A percentile compares a stretch with the other conserved stretches of the same genome.
Evolutionary conservation across 164 flowering plant species (phyloP).

Genomic region (Berberis vulgaris): DNA sequence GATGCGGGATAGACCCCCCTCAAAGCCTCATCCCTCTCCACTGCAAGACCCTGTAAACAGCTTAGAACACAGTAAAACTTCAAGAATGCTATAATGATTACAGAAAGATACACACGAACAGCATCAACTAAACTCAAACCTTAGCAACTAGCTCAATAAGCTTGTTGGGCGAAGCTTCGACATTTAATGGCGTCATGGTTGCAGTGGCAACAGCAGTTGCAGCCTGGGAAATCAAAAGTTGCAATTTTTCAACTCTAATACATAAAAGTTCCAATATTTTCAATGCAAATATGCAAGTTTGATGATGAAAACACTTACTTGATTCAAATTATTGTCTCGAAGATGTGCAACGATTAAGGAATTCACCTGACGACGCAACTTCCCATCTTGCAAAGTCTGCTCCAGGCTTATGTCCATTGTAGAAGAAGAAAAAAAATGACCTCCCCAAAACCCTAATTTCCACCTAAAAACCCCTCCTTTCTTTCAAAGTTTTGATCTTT

Average conservation of each 20-base stretch:
- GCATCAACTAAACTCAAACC: slow-evolving; percentile 26
- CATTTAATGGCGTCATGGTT: slow-evolving; percentile 76
- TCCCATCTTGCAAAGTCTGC: slow-evolving; percentile 60
- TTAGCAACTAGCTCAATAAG: slow-evolving; percentile 74
- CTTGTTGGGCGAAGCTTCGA: slow-evolving; percentile 55
- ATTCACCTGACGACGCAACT: slow-evolving; percentile 57
- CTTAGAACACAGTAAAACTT: slow-evolving; percentile 19
- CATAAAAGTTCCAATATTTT: neutral
- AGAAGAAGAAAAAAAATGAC: too few relatives aligned
- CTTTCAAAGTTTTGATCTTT: too few relatives aligned
- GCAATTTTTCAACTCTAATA: too few relatives aligned
- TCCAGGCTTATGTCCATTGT: slow-evolving; percentile 36
- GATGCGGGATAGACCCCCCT: slow-evolving; percentile 42
- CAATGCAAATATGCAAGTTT: neutral
- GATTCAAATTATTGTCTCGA: slow-evolving; percentile 64
- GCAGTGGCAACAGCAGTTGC: slow-evolving; percentile 80
- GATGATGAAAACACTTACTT: slow-evolving; percentile 23
- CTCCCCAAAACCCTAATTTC: neutral
- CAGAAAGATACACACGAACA: neutral
- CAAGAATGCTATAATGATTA: neutral
- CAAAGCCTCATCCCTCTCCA: slow-evolving; percentile 56
- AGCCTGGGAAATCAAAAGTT: slow-evolving; percentile 33
- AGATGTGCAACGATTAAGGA: slow-evolving; percentile 76
- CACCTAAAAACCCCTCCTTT: too few relatives aligned
- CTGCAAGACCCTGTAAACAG: slow-evolving; percentile 81